Conservation (phyloP, 352 stramenopile genomes). For the Blastocystis sp. region DNA sequence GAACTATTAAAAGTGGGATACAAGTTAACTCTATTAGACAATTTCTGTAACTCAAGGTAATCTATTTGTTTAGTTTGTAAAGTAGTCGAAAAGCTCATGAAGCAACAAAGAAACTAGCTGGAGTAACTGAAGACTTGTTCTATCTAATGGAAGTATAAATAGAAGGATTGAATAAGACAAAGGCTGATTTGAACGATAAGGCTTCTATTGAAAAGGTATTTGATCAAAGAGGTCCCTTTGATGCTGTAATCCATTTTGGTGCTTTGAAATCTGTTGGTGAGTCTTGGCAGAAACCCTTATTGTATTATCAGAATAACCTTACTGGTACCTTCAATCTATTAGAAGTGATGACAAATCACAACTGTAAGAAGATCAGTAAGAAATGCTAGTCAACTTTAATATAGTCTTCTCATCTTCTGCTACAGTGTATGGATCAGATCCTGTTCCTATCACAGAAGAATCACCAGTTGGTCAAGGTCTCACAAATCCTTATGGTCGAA, state of each 20-base stretch:
- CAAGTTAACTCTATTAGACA: conserved; percentile 78
- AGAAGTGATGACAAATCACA: conserved; percentile 70
- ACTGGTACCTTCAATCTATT: conserved; percentile 72
- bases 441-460: conserved; percentile 61
- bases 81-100: conserved; percentile 65
- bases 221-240: conserved; percentile 70
- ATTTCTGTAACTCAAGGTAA: conserved; percentile 73
- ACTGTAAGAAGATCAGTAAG: conserved; percentile 66
- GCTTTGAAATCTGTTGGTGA: conserved; percentile 79
- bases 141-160: conserved; percentile 44
- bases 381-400: neutral
- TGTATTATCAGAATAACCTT: conserved; percentile 80
- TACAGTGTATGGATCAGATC: conserved; percentile 74
- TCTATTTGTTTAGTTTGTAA: conserved; percentile 62
- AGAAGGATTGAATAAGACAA: neutral
- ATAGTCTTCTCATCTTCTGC: conserved; percentile 75
- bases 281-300: conserved; percentile 71
- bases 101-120: conserved; percentile 72
- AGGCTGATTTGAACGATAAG: conserved; percentile 69
- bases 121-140: conserved; percentile 40
- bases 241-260: conserved; percentile 76
- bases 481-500: conserved; percentile 76
- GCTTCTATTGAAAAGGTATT: conserved; percentile 70
- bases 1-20: conserved; percentile 75
- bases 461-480: conserved; percentile 51